These are phyloP conservation scores for Huntiella bhutanensis DNA, from an alignment of 2,329 filamentous ascomycete genomes.

Conservation along the genomic window DNA sequence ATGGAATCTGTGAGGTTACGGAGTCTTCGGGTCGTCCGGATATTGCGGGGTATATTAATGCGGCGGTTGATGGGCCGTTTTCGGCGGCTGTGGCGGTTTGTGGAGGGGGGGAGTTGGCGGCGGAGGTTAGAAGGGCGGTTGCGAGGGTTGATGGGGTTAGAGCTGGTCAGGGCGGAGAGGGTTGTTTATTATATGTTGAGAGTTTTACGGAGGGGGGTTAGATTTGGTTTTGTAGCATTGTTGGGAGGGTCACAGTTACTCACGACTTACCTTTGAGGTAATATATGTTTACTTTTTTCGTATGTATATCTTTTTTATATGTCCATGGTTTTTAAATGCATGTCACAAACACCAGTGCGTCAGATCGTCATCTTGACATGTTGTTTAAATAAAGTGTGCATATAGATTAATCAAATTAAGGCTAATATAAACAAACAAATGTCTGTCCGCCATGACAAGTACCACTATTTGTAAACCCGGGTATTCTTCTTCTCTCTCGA, in stretches of 20 bases:
- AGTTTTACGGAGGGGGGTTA: conserved; percentile 9
- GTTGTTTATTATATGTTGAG: conserved; percentile 10
- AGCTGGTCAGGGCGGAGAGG: conserved; percentile 1
- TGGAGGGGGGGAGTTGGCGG: conserved; percentile 35
- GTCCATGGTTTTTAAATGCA: no score
- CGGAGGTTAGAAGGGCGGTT: conserved; percentile 34
- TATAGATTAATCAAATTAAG: no score
- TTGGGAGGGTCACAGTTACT: conserved; percentile 5
- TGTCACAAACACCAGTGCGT: no score
- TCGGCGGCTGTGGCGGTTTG: conserved; percentile 35
- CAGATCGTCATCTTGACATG: no score
- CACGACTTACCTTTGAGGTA: no score
- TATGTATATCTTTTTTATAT: no score
- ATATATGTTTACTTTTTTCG: no score
- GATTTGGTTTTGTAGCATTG: not conserved
- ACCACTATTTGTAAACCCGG: not conserved
- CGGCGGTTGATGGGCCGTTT: conserved; percentile 29
- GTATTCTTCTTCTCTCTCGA: not conserved
- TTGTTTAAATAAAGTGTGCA: no score
- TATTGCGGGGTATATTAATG: conserved; percentile 24
- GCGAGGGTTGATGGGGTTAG: conserved; percentile 17
- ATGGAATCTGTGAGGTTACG: not conserved
- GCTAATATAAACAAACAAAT: no score
- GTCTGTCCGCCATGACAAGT: no score
- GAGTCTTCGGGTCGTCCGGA: conserved; percentile 9